Base-by-base conservation (phyloP, 495 filamentous ascomycete genomes). In the Lasiosphaeria ovina region DNA sequence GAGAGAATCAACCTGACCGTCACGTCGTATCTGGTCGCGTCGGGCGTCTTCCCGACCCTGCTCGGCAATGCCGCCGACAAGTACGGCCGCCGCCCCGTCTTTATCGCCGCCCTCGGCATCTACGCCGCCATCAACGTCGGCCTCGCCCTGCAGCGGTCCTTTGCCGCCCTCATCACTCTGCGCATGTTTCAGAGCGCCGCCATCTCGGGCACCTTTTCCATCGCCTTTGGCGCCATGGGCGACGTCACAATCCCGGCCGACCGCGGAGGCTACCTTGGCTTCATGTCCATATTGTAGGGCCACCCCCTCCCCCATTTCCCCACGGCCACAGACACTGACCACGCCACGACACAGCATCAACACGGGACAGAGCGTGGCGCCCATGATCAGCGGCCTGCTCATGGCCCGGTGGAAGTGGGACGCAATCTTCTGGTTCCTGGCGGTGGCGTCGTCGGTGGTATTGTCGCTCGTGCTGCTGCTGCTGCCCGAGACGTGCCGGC, bases 371-470 rank as follows among this genome's bases (percentile, higher is more conserved):
- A 71, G 75, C 0, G 55, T 83, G 2, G 81, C 78, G 0, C 81
- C 81, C 0, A 63, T 83, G 3, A 74, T 85, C 11, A 82, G 83
- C 0, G 83, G 84, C 0, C 54, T 85, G 0, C 65, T 87, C 0
- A 70, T 70, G 32, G 72, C 80, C 9, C 82, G 75, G 49, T 66
- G 84, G 3, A 79, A 80, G 1, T 87, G 84, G 85, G 63, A 79
- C 35, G 74, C 74, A 51, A 84, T 85, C 10, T 88, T 87, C 65
- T 87, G 82, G 82, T 86, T 87, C 52, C 66, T 87, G 34, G 66
- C 70, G 16, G 83, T 85, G 11, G 52, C 47, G 16, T 53, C 59
- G 1, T 66, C 71, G 36, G 68, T 70, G 24, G 63, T 73, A 8
- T 54, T 74, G 36, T 14, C 74, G 0, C 70, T 79, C 50, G 48